These are phyloP conservation scores for Lachnellula cervina DNA, from an alignment of 2,329 filamentous ascomycete genomes.

Conservation along the genomic window DNA sequence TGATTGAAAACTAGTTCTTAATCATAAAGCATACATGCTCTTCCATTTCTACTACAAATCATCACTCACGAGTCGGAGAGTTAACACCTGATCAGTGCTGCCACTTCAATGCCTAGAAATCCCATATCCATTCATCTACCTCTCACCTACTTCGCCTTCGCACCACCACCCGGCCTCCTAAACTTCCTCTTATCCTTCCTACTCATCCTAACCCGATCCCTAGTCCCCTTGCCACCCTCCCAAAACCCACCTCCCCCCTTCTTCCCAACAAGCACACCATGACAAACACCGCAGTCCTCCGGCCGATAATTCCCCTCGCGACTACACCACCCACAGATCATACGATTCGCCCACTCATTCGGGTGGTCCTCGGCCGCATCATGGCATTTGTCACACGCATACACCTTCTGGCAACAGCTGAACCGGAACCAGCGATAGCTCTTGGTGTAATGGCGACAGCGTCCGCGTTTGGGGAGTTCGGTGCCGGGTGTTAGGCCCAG, in stretches of 20 bases:
- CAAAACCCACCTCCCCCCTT: slow-evolving; percentile 68
- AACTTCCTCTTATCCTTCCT: slow-evolving; percentile 72
- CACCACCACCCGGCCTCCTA: slow-evolving; percentile 47
- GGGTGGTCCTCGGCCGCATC: slow-evolving; percentile 65
- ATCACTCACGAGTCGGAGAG: no score
- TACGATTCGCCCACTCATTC: slow-evolving; percentile 77
- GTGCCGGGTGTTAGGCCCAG: slow-evolving; percentile 54
- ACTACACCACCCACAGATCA: slow-evolving; percentile 78
- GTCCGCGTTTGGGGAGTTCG: slow-evolving; percentile 47
- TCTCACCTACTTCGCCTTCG: slow-evolving; percentile 1
- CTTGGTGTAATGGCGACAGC: slow-evolving; percentile 54
- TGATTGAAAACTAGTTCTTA: no score
- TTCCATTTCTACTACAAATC: no score
- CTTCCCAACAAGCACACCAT: slow-evolving; percentile 60
- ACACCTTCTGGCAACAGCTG: slow-evolving; percentile 54
- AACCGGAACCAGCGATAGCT: slow-evolving; percentile 63
- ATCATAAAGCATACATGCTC: no score
- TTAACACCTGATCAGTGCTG: no score
- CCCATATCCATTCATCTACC: not conserved
- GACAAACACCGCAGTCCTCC: slow-evolving; percentile 72
- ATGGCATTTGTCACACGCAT: slow-evolving; percentile 69
- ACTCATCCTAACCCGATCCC: slow-evolving; percentile 66
- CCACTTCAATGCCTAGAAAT: no score
- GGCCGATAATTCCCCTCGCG: slow-evolving; percentile 75
- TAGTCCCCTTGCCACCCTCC: slow-evolving; percentile 82